Percentiles rank a stretch among this genome's conserved stretches.
phyloP scores from a whole-genome alignment of 768 basidiomycete species.

The Pulveroboletus sp. region DNA sequence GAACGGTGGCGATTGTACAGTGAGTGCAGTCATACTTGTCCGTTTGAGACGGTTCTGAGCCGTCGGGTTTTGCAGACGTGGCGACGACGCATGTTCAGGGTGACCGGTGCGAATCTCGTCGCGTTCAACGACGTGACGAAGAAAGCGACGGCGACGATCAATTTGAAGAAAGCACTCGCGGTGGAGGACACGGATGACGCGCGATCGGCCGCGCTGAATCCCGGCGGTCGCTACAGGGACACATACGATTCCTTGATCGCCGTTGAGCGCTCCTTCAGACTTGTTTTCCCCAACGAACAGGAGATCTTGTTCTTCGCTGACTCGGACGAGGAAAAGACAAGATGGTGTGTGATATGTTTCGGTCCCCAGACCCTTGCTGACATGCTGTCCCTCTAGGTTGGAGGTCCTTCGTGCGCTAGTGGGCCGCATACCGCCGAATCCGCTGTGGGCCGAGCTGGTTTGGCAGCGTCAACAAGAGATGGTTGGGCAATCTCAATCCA shows the following conservation, averaged over 20 bases:
- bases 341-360: slow-evolving; percentile 56
- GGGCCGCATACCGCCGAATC: slow-evolving; percentile 87
- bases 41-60: background rate
- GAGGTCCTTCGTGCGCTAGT: slow-evolving; percentile 80
- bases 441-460: slow-evolving; percentile 87
- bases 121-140: slow-evolving; percentile 94
- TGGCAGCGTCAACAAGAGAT: slow-evolving; percentile 73
- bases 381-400: slow-evolving; percentile 54
- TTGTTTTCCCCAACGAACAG: slow-evolving; percentile 73
- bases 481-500: slow-evolving; percentile 12
- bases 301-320: slow-evolving; percentile 91
- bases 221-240: slow-evolving; percentile 42
- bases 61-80: slow-evolving; percentile 49
- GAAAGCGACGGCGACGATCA: slow-evolving; percentile 85
- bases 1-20: slow-evolving; percentile 87
- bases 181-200: slow-evolving; percentile 74
- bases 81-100: slow-evolving; percentile 77
- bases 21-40: slow-evolving; percentile 38
- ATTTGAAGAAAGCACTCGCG: slow-evolving; percentile 74
- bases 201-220: slow-evolving; percentile 43
- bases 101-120: slow-evolving; percentile 81
- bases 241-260: slow-evolving; percentile 64
- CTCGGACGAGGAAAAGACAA: slow-evolving; percentile 78
- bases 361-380: background rate
- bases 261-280: slow-evolving; percentile 79